Evolutionary conservation across 108 stramenopile species (phyloP), one percentile per base, ranked within the genome.

Genomic region (Skeletonema potamos): DNA sequence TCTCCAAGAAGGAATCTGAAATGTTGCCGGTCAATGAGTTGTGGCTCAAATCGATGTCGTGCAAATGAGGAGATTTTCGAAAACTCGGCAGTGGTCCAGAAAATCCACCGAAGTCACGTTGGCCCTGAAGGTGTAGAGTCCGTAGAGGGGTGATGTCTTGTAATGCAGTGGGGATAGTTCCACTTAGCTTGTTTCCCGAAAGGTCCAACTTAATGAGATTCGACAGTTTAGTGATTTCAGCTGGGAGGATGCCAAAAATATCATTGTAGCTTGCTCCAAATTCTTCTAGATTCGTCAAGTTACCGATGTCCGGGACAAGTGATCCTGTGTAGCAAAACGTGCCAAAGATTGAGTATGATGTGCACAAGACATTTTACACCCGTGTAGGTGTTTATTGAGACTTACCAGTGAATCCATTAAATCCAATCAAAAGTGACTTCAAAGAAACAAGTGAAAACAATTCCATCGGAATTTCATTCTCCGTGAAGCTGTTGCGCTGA

Each of bases 11-110:
- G 22, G 62, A 58, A n/a, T 57, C 27, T 15, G 87, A 84, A 32
- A 94, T 72, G 30, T 86, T 66, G 12, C 93, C 93, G 10, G 70
- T 82, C 6, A 94, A 33, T 9, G 80, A 59, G 72, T 94, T 94
- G 30, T 60, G 58, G 28, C 88, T 81, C 12, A 94, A 43, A 37
- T 89, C 77, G 26, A 94, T 60, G 48, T 87, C 77, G 10, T 76
- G 64, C 43, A 94, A 41, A 29, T 83, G 64, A 20, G 73, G 62
- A 67, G 86, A 72, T 11, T 41, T 70, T 6, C 72, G 44, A 63
- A 92, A 89, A 17, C 76, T 39, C 0, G 73, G 82, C 33, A 92
- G 54, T 22, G 73, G 76, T 28, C 91, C 91, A 54, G 86, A 73
- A 24, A 92, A 64, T 18, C 91, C 91, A 11, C 84, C 87, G 29